Percentiles rank a stretch among this genome's conserved stretches.
These are phyloP conservation scores for Phaeodactylum tricornutum DNA, from an alignment of 108 stramenopile genomes.

Conservation along the genomic window DNA sequence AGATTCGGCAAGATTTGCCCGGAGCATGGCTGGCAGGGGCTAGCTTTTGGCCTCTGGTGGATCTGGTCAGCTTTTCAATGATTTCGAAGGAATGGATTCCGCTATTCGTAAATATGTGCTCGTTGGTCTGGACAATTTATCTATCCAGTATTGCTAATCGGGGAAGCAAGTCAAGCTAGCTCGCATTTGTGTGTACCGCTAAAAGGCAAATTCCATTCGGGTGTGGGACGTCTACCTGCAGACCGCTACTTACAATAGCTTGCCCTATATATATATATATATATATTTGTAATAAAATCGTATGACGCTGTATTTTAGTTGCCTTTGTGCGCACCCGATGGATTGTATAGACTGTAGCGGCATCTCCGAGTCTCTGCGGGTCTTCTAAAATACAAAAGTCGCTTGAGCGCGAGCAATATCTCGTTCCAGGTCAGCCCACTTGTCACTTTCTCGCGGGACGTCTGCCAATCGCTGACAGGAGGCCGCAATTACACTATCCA, in stretches of 20 bases:
- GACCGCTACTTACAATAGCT: no score
- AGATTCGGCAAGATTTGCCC: conserved; percentile 62
- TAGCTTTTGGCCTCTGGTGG: conserved; percentile 87
- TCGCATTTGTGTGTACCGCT: no score
- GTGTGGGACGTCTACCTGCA: no score
- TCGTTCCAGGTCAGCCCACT: conserved; percentile 59
- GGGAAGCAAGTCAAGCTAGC: no score
- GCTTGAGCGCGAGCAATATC: conserved; percentile 31
- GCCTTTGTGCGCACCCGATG: no score
- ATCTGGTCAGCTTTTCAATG: conserved; percentile 62
- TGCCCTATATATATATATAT: no score
- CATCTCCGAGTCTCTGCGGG: no score
- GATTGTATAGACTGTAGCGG: no score
- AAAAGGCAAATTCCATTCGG: no score
- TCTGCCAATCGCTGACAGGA: conserved; percentile 35
- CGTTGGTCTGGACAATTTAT: conserved; percentile 84
- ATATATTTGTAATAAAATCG: no score
- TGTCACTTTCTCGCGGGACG: conserved; percentile 44
- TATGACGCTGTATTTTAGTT: no score
- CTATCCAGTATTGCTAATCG: conserved; percentile 65
- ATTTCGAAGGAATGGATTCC: conserved; percentile 69
- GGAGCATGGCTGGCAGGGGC: conserved; percentile 66
- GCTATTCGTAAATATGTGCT: conserved; percentile 67
- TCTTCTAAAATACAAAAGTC: not conserved
- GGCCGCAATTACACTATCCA: conserved; percentile 64